Evolutionary conservation across 805 yeast species (phyloP).

Genomic region (Candida pseudoglaebosa): DNA sequence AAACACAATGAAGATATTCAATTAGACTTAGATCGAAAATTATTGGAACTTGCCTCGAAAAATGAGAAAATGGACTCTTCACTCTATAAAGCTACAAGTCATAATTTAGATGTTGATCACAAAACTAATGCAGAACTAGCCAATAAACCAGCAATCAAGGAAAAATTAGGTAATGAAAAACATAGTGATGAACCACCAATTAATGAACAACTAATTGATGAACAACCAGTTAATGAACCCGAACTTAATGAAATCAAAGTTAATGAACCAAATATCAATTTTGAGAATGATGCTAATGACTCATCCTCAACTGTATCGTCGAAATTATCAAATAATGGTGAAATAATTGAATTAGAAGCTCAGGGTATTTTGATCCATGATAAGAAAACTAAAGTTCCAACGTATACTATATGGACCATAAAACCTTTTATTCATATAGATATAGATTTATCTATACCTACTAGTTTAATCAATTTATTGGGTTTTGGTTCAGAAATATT

Average conservation of each 20-base stretch:
- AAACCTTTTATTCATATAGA: slow-evolving; percentile 69
- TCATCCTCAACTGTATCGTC: slow-evolving; percentile 17
- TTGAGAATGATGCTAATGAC: slow-evolving; percentile 2
- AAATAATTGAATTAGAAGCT: slow-evolving; percentile 75
- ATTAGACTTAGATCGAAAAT: too few species aligned
- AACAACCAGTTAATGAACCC: too few species aligned
- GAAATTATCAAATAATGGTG: slow-evolving; percentile 51
- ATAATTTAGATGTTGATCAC: neutral
- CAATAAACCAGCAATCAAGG: too few species aligned
- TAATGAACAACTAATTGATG: too few species aligned
- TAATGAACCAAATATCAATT: neutral
- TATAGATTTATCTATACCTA: slow-evolving; percentile 66
- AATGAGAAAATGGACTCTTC: too few species aligned
- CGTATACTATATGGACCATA: slow-evolving; percentile 91
- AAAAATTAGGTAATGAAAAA: too few species aligned
- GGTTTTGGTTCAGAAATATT: slow-evolving; percentile 90
- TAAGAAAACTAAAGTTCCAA: slow-evolving; percentile 50
- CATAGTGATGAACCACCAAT: too few species aligned
- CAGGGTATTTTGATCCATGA: slow-evolving; percentile 86
- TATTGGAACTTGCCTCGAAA: too few species aligned
- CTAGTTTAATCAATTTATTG: slow-evolving; percentile 61
- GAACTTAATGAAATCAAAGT: too few species aligned
- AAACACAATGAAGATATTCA: too few species aligned
- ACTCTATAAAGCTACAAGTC: neutral
- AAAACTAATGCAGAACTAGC: too few species aligned